Percentiles rank a stretch among this genome's conserved stretches.
phyloP scores from a whole-genome alignment of 2,329 filamentous ascomycete species.

The Paraphoma sp. region DNA sequence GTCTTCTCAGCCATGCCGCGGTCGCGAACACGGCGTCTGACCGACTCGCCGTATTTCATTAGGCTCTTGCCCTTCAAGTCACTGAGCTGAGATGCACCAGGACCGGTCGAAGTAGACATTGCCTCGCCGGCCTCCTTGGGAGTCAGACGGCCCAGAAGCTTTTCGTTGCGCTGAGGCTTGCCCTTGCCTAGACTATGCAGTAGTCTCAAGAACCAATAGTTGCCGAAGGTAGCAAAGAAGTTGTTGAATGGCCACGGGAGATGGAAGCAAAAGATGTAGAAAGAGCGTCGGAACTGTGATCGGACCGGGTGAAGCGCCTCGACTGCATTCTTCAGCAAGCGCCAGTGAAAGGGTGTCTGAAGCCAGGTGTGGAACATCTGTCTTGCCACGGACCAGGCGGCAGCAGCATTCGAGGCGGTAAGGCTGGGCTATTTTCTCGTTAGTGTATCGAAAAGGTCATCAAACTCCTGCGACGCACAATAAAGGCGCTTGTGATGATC shows the following conservation, averaged over 20 bases:
- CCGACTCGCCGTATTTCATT: slow-evolving; percentile 45
- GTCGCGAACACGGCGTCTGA: slow-evolving; percentile 47
- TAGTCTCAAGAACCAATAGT: slow-evolving; percentile 56
- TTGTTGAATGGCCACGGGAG: slow-evolving; percentile 55
- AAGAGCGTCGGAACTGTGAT: slow-evolving; percentile 57
- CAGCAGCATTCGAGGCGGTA: slow-evolving; percentile 50
- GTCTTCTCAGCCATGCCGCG: slow-evolving; percentile 60
- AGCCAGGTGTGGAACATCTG: slow-evolving; percentile 60
- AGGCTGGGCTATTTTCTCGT: slow-evolving; percentile 47
- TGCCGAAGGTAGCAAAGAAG: slow-evolving; percentile 56
- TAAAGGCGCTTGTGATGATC: slow-evolving; percentile 60
- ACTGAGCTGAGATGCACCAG: slow-evolving; percentile 54
- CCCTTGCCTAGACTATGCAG: slow-evolving; percentile 50
- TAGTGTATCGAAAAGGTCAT: neutral
- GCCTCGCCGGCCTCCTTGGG: slow-evolving; percentile 49
- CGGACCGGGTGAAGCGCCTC: slow-evolving; percentile 55
- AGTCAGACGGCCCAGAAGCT: slow-evolving; percentile 12
- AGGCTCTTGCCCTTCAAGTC: neutral
- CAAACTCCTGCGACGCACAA: slow-evolving; percentile 50
- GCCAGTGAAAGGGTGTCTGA: slow-evolving; percentile 53
- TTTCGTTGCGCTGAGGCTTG: slow-evolving; percentile 17
- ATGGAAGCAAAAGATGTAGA: slow-evolving; percentile 63
- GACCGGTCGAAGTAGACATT: slow-evolving; percentile 61
- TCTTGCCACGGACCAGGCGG: slow-evolving; percentile 50
- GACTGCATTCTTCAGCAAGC: slow-evolving; percentile 54